Evolutionary conservation across 257 asterid genomes (phyloP), one percentile per base, ranked within the genome.

Genomic region (Solanum chmielewskii): DNA sequence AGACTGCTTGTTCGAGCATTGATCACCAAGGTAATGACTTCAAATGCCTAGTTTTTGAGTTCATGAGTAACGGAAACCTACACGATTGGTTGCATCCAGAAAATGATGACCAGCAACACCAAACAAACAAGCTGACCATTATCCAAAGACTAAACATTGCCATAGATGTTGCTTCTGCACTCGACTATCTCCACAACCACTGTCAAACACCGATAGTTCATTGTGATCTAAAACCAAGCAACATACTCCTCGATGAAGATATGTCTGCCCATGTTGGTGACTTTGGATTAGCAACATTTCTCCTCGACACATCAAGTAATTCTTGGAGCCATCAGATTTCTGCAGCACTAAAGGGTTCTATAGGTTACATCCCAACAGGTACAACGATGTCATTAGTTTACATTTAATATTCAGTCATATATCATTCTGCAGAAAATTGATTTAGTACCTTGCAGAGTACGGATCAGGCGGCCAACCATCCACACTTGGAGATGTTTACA

Each of bases 281-380:
- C 75, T 91, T 90, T 69, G 92, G 94, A 23, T 74, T 92, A 76
- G 90, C 94, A 25, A 90, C 75, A 60, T 80, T 91, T 84, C 91
- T 92, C 56, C 56, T 86, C 2, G 83, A 86, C 23, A 59, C 83
- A 27, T 74, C 90, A 16, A 83, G 42, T 23, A 44, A 16, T 14
- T 84, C 75, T 27, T 66, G 64, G 74, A 87, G 56, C n/a, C 82
- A 44, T 18, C 39, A 78, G 29, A n/a, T 83, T 10, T 74, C 91
- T 14, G 83, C 78, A 75, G 78, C 90, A 25, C 87, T 93, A 7
- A 90, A 90, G 60, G 93, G 93, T 52, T 88, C 93, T 39, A 87
- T 91, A 31, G 95, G 93, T 4, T 92, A 89, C 88, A 87, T 87
- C 56, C 91, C 94, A 83, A 92, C 92, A 86, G 93, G 91, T 92